phyloP scores from a whole-genome alignment of 345 rosid species.

The Diplotaxis tenuifolia region DNA sequence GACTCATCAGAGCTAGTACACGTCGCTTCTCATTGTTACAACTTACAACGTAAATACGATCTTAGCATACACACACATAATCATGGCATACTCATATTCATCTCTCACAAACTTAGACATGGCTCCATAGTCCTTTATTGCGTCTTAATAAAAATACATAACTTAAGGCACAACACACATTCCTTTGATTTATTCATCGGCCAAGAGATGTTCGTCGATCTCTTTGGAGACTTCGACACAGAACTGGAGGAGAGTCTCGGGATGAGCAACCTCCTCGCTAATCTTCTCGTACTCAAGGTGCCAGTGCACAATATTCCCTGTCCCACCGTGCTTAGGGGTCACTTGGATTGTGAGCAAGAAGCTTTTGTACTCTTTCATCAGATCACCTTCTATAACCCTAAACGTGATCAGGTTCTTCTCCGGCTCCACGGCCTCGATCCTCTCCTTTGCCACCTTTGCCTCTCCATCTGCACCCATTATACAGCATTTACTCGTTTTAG shows the following conservation, averaged over 20 bases:
- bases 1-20: not conserved
- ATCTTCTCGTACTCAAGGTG: conserved; percentile 40
- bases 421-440: conserved; percentile 24
- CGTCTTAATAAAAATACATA: not conserved
- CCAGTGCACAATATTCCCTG: conserved; percentile 36
- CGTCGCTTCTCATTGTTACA: not conserved
- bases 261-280: conserved; percentile 38
- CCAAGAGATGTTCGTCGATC: conserved; percentile 34
- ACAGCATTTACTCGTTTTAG: not conserved
- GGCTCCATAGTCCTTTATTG: conserved; percentile 12
- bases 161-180: not conserved
- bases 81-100: conserved; percentile 11
- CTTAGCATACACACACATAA: not conserved
- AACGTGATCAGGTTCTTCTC: conserved; percentile 28
- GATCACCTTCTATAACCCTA: conserved; percentile 33
- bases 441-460: conserved; percentile 33
- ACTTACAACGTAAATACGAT: not conserved
- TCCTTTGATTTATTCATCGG: conserved; percentile 5
- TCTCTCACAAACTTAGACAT: conserved; percentile 2
- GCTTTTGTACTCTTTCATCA: conserved; percentile 35
- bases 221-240: conserved; percentile 32
- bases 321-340: conserved; percentile 16
- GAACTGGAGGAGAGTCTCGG: conserved; percentile 35
- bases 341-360: conserved; percentile 20
- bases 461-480: conserved; percentile 22